phyloP scores from a whole-genome alignment of 257 asterid species.

The Solanum arcanum region DNA sequence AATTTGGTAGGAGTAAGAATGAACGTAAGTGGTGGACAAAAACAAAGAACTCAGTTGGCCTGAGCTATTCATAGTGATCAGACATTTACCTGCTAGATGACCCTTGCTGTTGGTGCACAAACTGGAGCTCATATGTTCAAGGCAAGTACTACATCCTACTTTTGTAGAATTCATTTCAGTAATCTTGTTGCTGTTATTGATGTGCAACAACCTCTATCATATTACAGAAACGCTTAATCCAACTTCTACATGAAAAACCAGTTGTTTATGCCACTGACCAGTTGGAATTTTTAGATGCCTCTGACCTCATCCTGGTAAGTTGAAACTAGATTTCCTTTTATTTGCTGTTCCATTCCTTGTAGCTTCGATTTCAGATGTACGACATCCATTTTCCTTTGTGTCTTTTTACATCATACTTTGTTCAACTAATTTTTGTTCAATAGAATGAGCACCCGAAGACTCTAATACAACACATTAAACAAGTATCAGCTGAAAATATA shows the following conservation, averaged over 20 bases:
- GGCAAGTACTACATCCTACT: constrained; percentile 16
- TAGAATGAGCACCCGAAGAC: background rate
- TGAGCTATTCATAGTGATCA: constrained; percentile 61
- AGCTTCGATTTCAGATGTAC: background rate
- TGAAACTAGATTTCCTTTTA: background rate
- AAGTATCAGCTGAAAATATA: background rate
- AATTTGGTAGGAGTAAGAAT: constrained; percentile 64
- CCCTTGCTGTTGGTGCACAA: constrained; percentile 74
- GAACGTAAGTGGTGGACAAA: constrained; percentile 74
- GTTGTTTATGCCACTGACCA: constrained; percentile 72
- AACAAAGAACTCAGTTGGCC: constrained; percentile 74
- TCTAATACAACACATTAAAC: background rate
- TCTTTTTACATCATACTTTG: background rate
- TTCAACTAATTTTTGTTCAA: background rate
- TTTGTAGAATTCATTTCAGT: background rate
- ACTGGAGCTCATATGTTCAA: constrained; percentile 80
- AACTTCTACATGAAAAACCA: constrained; percentile 43
- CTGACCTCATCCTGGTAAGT: constrained; percentile 71
- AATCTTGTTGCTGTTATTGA: background rate
- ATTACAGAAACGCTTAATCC: constrained; percentile 61
- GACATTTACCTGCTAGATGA: constrained; percentile 64
- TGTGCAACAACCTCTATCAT: background rate
- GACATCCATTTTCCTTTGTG: background rate
- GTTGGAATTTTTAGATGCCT: constrained; percentile 55
- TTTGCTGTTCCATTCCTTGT: background rate